These are phyloP conservation scores for Apiospora sp. DNA, from an alignment of 2,329 filamentous ascomycete species.

Conservation along the genomic window DNA sequence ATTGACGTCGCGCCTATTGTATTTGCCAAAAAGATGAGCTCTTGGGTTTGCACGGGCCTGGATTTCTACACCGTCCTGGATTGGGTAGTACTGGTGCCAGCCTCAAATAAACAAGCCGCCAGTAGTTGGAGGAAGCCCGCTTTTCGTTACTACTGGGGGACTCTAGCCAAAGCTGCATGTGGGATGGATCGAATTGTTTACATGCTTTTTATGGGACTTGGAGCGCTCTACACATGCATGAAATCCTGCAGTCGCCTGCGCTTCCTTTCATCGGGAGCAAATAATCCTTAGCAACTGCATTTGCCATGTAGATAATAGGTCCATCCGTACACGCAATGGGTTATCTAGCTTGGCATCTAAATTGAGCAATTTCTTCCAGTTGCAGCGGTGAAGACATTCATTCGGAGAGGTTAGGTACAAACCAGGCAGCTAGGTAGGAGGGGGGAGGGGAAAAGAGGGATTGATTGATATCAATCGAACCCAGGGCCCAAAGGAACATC, in stretches of 20 bases:
- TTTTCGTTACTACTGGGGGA: constrained; percentile 5
- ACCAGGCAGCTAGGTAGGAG: too few relatives aligned
- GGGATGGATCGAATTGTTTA: constrained; percentile 21
- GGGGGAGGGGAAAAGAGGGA: background rate
- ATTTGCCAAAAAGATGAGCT: constrained; percentile 20
- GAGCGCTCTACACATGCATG: constrained; percentile 6
- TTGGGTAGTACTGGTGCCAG: constrained; percentile 5
- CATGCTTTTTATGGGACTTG: constrained; percentile 9
- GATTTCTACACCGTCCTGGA: constrained; percentile 5
- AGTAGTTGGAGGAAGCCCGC: background rate
- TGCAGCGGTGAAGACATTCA: background rate
- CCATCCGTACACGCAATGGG: background rate
- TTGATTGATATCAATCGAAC: background rate
- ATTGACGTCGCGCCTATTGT: constrained; percentile 16
- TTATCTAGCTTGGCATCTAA: background rate
- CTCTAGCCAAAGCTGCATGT: background rate
- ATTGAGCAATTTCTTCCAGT: background rate
- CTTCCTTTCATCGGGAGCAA: background rate
- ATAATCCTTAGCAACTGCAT: background rate
- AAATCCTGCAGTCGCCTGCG: constrained; percentile 11
- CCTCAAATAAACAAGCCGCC: constrained; percentile 3
- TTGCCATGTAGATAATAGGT: background rate
- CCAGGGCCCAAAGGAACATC: background rate
- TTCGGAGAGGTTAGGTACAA: background rate
- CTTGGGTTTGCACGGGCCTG: constrained; percentile 20